Conservation (phyloP, 2,329 filamentous ascomycete genomes). For the Xylariaceae sp. region DNA sequence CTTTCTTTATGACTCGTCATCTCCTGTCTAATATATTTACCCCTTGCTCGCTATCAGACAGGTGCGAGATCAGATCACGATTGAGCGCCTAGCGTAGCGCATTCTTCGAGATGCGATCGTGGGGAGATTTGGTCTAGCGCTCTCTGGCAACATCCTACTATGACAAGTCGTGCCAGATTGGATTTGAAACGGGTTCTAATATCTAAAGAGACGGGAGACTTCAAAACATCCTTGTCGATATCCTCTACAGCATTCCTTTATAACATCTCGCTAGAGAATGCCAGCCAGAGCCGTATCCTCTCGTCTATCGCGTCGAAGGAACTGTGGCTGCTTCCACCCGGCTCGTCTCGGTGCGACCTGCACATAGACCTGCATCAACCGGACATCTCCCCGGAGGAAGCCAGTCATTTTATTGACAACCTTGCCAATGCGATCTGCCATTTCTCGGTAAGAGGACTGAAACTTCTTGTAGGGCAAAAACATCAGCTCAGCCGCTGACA, state of each 20-base stretch:
- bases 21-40: too few relatives aligned
- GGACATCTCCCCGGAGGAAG: slow-evolving; percentile 5
- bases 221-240: slow-evolving; percentile 17
- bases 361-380: slow-evolving; percentile 13
- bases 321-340: slow-evolving; percentile 26
- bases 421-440: slow-evolving; percentile 22
- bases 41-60: too few relatives aligned
- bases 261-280: slow-evolving; percentile 9
- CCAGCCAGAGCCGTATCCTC: slow-evolving; percentile 14
- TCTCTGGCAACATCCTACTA: slow-evolving; percentile 5
- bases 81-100: background rate
- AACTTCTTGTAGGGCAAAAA: too few relatives aligned
- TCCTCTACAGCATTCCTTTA: slow-evolving; percentile 23
- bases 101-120: background rate
- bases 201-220: slow-evolving; percentile 11
- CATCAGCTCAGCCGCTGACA: background rate
- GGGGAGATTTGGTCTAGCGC: background rate
- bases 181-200: slow-evolving; percentile 24
- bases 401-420: slow-evolving; percentile 19
- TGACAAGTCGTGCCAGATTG: slow-evolving; percentile 20
- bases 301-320: slow-evolving; percentile 21
- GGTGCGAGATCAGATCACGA: too few relatives aligned
- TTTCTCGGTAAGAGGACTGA: slow-evolving; percentile 19
- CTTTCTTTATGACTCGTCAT: too few relatives aligned
- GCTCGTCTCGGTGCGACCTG: slow-evolving; percentile 24